phyloP scores from a whole-genome alignment of 1,139 yeast species.

The Schwanniomyces etchellsii region DNA sequence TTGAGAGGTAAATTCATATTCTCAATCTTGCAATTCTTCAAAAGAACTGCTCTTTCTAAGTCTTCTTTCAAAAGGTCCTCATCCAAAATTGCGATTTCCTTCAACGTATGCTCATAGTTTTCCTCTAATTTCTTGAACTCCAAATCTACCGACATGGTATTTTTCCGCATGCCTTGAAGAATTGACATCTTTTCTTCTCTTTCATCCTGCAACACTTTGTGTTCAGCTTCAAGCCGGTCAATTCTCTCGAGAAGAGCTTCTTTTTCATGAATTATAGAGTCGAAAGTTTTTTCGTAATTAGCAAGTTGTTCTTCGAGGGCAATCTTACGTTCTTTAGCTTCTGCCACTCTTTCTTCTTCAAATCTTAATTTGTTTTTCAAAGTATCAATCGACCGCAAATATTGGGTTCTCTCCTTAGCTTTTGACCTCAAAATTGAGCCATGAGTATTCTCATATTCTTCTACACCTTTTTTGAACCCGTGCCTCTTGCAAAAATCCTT shows the following conservation, averaged over 20 bases:
- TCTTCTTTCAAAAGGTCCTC: conserved; percentile 53
- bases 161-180: conserved; percentile 22
- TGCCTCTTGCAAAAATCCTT: conserved; percentile 48
- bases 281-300: conserved; percentile 27
- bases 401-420: conserved; percentile 60
- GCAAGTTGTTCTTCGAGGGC: conserved; percentile 27
- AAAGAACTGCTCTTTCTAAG: conserved; percentile 53
- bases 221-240: conserved; percentile 46
- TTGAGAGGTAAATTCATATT: conserved; percentile 60
- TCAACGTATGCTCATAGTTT: conserved; percentile 23
- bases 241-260: conserved; percentile 29
- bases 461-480: conserved; percentile 47
- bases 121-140: conserved; percentile 29
- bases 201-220: conserved; percentile 40
- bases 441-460: conserved; percentile 64
- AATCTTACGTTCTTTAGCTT: conserved; percentile 41
- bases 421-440: conserved; percentile 57
- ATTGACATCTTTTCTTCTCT: conserved; percentile 18
- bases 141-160: conserved; percentile 22
- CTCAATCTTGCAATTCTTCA: conserved; percentile 74
- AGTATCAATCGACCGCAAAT: conserved; percentile 54
- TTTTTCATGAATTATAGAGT: conserved; percentile 23
- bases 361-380: conserved; percentile 59
- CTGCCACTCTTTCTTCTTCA: conserved; percentile 52
- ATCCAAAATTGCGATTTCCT: conserved; percentile 35